Evolutionary conservation across 2,329 filamentous ascomycete species (phyloP).

Genomic region (Colletotrichum noveboracense): DNA sequence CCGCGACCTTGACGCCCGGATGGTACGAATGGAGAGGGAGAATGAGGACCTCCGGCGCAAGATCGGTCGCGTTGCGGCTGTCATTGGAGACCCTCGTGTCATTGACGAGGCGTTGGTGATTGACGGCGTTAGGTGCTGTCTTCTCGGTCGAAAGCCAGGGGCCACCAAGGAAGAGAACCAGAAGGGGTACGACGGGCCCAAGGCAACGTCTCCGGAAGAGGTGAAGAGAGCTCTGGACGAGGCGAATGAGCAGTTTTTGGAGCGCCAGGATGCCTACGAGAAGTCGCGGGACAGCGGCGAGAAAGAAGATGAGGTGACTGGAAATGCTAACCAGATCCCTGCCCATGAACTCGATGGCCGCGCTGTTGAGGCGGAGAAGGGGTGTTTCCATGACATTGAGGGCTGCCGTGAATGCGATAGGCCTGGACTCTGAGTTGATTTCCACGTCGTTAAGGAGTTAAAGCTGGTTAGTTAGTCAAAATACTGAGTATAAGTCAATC

Average conservation of each 20-base stretch:
- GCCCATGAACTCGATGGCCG: background rate
- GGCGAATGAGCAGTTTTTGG: background rate
- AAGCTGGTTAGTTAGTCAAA: background rate
- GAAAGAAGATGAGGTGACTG: background rate
- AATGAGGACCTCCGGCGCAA: background rate
- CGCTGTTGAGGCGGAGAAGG: background rate
- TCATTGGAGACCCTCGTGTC: background rate
- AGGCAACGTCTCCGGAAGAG: background rate
- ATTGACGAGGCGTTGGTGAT: background rate
- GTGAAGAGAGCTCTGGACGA: background rate
- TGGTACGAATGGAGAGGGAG: background rate
- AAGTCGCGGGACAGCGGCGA: background rate
- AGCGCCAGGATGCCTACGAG: background rate
- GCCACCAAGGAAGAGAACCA: background rate
- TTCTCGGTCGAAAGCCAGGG: background rate
- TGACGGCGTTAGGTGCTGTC: background rate
- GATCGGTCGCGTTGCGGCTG: background rate
- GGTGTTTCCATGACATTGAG: background rate
- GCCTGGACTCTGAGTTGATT: background rate
- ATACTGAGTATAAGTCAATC: background rate
- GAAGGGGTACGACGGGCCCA: background rate
- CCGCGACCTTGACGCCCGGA: background rate
- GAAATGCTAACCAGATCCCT: fast-evolving
- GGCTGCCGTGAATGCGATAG: background rate
- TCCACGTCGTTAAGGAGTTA: background rate